Evolutionary conservation across 345 rosid genomes (phyloP).

Genomic region (Rhodomyrtus tomentosa): DNA sequence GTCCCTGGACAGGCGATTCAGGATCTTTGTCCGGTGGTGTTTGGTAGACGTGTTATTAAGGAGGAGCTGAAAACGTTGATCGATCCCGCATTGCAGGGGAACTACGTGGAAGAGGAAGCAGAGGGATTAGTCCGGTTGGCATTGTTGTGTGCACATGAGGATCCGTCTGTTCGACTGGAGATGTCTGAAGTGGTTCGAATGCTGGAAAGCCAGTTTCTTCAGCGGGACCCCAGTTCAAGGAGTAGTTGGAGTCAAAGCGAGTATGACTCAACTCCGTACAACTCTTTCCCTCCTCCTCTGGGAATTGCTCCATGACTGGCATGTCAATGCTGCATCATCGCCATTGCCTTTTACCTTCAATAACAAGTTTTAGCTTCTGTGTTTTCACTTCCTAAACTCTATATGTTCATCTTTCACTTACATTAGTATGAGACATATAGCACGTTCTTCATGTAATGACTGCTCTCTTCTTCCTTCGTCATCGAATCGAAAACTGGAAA

Average conservation of each 20-base stretch:
- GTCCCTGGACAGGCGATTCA: neutral
- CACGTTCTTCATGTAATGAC: too few species aligned
- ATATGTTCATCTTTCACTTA: neutral
- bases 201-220: neutral
- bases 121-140: neutral
- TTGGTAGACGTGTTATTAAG: too few species aligned
- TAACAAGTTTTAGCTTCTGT: neutral
- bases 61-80: neutral
- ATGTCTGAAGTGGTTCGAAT: neutral
- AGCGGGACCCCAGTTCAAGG: neutral
- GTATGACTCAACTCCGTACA: neutral
- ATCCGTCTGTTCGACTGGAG: neutral
- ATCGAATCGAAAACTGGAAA: too few species aligned
- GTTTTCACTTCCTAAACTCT: neutral
- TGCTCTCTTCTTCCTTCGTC: too few species aligned
- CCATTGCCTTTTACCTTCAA: neutral
- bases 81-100: neutral
- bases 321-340: neutral
- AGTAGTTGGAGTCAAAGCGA: neutral
- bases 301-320: neutral
- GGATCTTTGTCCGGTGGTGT: too few species aligned
- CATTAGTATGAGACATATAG: neutral
- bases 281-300: neutral
- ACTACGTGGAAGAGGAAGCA: neutral
- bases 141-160: neutral